These are phyloP conservation scores for Kernera saxatilis DNA, from an alignment of 345 rosid species.

Conservation along the genomic window DNA sequence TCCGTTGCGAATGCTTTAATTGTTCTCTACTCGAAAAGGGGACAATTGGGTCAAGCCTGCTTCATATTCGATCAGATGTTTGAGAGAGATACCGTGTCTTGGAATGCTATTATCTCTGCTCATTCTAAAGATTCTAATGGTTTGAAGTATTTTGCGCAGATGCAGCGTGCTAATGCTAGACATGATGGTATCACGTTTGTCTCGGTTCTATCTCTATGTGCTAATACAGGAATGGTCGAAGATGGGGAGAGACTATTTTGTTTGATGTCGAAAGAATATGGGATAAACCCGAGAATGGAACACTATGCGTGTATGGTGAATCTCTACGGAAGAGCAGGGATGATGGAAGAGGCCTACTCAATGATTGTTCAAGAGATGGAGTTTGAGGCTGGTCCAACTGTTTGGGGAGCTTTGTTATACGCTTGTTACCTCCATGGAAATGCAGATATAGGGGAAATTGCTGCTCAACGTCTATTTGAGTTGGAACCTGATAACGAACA, in stretches of 20 bases:
- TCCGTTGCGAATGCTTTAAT: slow-evolving; percentile 67
- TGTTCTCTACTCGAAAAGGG: slow-evolving; percentile 43
- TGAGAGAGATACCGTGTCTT: slow-evolving; percentile 59
- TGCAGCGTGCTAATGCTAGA: slow-evolving; percentile 41
- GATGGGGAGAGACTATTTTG: slow-evolving; percentile 61
- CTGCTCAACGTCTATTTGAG: slow-evolving; percentile 66
- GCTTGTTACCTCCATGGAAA: slow-evolving; percentile 62
- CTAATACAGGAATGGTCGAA: slow-evolving; percentile 53
- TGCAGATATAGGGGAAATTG: slow-evolving; percentile 59
- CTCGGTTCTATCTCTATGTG: slow-evolving; percentile 63
- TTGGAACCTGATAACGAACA: slow-evolving; percentile 79
- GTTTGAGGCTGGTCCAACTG: slow-evolving; percentile 70
- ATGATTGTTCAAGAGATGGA: slow-evolving; percentile 52
- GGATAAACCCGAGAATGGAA: slow-evolving; percentile 49
- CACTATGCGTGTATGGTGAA: slow-evolving; percentile 86
- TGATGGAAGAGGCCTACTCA: slow-evolving; percentile 53
- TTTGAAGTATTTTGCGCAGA: slow-evolving; percentile 47
- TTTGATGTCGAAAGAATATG: slow-evolving; percentile 45
- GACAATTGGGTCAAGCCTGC: slow-evolving; percentile 41
- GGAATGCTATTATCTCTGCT: slow-evolving; percentile 82
- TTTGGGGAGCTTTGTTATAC: slow-evolving; percentile 85
- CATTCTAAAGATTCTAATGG: slow-evolving; percentile 45
- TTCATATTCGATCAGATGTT: slow-evolving; percentile 64
- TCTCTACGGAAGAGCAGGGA: slow-evolving; percentile 72
- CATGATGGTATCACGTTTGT: slow-evolving; percentile 83